Base-by-base conservation (phyloP, 2,329 filamentous ascomycete genomes). In the Penicillium sp. region DNA sequence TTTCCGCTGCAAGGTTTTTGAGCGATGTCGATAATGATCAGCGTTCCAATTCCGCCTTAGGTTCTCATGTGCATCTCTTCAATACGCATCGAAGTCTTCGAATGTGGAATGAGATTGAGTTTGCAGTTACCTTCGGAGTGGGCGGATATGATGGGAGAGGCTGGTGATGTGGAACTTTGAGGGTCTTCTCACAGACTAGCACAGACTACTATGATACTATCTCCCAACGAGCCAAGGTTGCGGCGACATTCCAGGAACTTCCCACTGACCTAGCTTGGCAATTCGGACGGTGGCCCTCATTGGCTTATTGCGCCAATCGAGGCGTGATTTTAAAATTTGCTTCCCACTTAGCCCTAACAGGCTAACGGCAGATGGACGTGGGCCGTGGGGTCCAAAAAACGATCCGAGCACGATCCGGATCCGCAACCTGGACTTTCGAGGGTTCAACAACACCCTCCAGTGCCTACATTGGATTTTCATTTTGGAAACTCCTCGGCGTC, bases 361-460 rank as follows among this genome's bases (percentile, higher is more conserved):
- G 31, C 22, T 61, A 57, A 34, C 53, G 56, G 59, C 56, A 57
- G 57, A 59, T 59, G 50, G 17, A 50, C 56, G 48, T 59, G 59
- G 59, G 52, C 31, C 31, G 31, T 59, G 59, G 59, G 52, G 59
- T 25, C 59, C 41, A 38, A 55, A 50, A 50, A 31, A 8, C 31
- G 31, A 31, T 31, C 31, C 31, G 31, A 31, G 10, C 8, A 50
- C 14, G 31, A 37, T 50, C 47, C 28, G 47, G 31, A 37, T 50
- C 47, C 28, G 47, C 47, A 37, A 50, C 31, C n/a, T 22, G 17
- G 22, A 25, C 31, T 7, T 3, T 47, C 43, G 2, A 48, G 11
- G 3, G 12, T 8, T 48, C 42, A 47, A 5, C 7, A 4, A 12
- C 11, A 47, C 20, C 5, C 15, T 47, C 31, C 14, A 15, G 3